Evolutionary conservation across 805 yeast genomes (phyloP), one percentile per base, ranked within the genome.

Genomic region (Kuraishia ogatae): DNA sequence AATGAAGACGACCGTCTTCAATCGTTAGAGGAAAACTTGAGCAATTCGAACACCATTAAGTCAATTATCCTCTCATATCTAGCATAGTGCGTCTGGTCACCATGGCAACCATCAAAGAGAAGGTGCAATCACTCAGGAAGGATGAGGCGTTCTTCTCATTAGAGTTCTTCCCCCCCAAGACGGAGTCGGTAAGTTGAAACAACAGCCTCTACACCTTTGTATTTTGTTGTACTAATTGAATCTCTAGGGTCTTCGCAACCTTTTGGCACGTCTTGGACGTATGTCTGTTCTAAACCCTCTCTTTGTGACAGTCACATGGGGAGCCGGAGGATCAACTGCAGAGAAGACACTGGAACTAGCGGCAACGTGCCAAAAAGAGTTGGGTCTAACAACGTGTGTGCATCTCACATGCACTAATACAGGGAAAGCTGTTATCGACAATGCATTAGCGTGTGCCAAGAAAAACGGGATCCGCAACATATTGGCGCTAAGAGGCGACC

Each of bases 101-200:
- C 26, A 51, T 51, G 53, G 35, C 69, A 24, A 74, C 77, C 29
- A 73, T 77, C 50, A 76, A 71, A 28, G 88, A 85, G 48, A 78
- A 78, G 65, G 77, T 88, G 56, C 66, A 70, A 48, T 65, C 71
- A 0, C 71, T 83, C 58, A 68, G 67, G 57, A 74, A 73, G 20
- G 81, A 75, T 64, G 85, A 80, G 62, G 79, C 78, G 54, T 89
- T 84, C 66, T 82, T 89, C 62, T 92, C 97, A 10, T 79, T 91
- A 62, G 99, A 94, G 74, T 94, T 94, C 69, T 94, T 94, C 73
- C 99, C 99, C 6, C 99, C 99, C 23, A 91, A 94, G 70, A 94
- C 99, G 0, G 92, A 88, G 64, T 74, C 83, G 2, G 78, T 73
- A 58, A 28, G 76, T 63, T 5, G 23, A 51, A n/a, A 19, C 22